Evolutionary conservation across 129 eudicot species (phyloP).

Genomic region (Mikania micrantha): DNA sequence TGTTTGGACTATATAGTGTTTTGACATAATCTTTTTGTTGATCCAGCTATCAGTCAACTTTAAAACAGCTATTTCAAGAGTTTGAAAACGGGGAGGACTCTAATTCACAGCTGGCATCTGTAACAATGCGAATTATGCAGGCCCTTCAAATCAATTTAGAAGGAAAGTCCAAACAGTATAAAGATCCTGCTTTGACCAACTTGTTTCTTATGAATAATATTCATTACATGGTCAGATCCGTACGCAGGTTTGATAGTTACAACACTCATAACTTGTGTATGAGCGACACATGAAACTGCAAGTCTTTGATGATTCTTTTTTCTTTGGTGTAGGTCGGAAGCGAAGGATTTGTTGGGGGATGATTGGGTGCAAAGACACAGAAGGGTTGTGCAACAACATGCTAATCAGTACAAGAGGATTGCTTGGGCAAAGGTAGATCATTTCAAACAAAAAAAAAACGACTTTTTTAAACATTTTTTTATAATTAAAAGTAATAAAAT

Average conservation of each 20-base stretch:
- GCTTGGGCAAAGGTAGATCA: slow-evolving; percentile 90
- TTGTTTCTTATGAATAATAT: slow-evolving; percentile 96
- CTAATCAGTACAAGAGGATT: slow-evolving; percentile 91
- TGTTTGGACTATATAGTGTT: neutral
- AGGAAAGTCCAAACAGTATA: slow-evolving; percentile 94
- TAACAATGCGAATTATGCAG: slow-evolving; percentile 97
- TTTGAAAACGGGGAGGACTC: slow-evolving; percentile 72
- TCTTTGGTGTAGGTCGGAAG: slow-evolving; percentile 64
- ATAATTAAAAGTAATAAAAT: neutral
- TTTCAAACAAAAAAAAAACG: neutral
- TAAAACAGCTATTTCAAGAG: slow-evolving; percentile 96
- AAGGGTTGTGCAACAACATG: slow-evolving; percentile 95
- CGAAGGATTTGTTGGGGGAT: slow-evolving; percentile 91
- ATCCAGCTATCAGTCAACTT: slow-evolving; percentile 79
- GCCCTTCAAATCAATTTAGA: slow-evolving; percentile 95
- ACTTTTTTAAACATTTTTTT: neutral
- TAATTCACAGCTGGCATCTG: slow-evolving; percentile 80
- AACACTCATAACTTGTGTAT: neutral
- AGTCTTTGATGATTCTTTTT: neutral
- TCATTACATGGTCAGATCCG: slow-evolving; percentile 98
- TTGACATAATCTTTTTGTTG: neutral
- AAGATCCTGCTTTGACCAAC: slow-evolving; percentile 73
- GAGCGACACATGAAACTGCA: neutral
- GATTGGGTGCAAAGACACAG: slow-evolving; percentile 99
- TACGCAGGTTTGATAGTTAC: slow-evolving; percentile 64